Evolutionary conservation across 371 early-diverging fungal species (phyloP).

Genomic region (Choanephora cucurbitarum): DNA sequence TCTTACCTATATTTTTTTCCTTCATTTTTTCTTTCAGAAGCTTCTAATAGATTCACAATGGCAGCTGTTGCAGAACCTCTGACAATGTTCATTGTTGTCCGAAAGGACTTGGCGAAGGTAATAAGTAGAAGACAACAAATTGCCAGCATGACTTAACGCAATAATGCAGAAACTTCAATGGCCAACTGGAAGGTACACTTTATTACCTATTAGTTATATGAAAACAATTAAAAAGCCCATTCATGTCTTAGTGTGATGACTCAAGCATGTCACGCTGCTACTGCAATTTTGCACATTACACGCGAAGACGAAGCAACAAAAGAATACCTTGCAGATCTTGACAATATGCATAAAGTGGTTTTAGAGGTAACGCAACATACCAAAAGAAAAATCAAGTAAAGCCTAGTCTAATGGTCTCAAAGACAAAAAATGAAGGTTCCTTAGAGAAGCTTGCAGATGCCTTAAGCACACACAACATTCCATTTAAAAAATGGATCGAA

Average conservation of each 20-base stretch:
- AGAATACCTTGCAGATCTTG: slow-evolving; percentile 64
- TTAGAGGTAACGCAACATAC: slow-evolving; percentile 20
- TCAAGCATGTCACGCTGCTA: slow-evolving; percentile 87
- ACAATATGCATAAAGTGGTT: slow-evolving; percentile 84
- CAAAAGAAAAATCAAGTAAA: not conserved
- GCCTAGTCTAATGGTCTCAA: not conserved
- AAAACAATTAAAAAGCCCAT: not conserved
- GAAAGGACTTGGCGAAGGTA: slow-evolving; percentile 84
- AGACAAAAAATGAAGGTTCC: slow-evolving; percentile 75
- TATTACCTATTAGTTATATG: not conserved
- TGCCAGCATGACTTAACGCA: not conserved
- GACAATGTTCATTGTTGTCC: slow-evolving; percentile 82
- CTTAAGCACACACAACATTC: slow-evolving; percentile 58
- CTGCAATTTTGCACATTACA: slow-evolving; percentile 68
- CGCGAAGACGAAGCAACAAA: slow-evolving; percentile 29
- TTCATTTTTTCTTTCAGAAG: too few relatives aligned
- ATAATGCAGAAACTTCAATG: slow-evolving; percentile 58
- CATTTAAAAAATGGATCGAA: slow-evolving; percentile 76
- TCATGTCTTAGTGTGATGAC: slow-evolving; percentile 66
- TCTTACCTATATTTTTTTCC: not conserved
- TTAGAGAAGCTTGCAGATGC: slow-evolving; percentile 60
- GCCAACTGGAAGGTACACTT: slow-evolving; percentile 76
- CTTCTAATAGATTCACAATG: not conserved
- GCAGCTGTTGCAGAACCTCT: slow-evolving; percentile 53
- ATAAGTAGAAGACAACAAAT: not conserved